Percentiles rank a stretch among this genome's conserved stretches.
phyloP scores from a whole-genome alignment of 2,329 filamentous ascomycete species.

The Diaporthe helianthi region DNA sequence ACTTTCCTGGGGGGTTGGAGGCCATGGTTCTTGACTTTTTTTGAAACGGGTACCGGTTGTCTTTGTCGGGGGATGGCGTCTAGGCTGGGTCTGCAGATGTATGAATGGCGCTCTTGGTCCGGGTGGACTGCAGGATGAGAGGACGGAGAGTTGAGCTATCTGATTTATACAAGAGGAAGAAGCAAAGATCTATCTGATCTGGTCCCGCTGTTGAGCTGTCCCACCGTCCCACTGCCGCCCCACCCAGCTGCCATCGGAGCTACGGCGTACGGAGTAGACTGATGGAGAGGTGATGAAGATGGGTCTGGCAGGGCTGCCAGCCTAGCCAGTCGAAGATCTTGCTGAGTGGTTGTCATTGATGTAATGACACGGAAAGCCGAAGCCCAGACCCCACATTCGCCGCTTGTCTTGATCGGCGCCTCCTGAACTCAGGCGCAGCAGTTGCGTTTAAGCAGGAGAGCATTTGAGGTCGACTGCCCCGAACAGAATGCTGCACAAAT shows the following conservation, averaged over 20 bases:
- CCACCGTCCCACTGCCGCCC: neutral
- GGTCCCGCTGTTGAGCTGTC: neutral
- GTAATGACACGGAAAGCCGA: neutral
- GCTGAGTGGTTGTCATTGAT: neutral
- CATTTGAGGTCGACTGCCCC: neutral
- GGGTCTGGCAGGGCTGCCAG: neutral
- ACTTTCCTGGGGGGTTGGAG: slow-evolving; percentile 58
- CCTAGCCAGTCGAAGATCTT: neutral
- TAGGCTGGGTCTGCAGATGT: neutral
- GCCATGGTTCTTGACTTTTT: slow-evolving; percentile 51
- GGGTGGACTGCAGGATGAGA: neutral
- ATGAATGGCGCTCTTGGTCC: neutral
- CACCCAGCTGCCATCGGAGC: neutral
- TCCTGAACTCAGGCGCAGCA: neutral
- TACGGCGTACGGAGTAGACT: neutral
- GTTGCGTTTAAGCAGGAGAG: neutral
- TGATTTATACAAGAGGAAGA: slow-evolving; percentile 13
- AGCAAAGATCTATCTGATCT: slow-evolving; percentile 8
- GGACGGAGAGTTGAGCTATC: slow-evolving; percentile 17
- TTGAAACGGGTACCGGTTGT: neutral
- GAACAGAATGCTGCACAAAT: neutral
- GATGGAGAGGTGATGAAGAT: neutral
- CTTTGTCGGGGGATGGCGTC: neutral
- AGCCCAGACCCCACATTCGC: neutral
- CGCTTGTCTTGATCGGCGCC: neutral